Conservation (phyloP, 768 basidiomycete genomes). For the Phylloporus sp. region DNA sequence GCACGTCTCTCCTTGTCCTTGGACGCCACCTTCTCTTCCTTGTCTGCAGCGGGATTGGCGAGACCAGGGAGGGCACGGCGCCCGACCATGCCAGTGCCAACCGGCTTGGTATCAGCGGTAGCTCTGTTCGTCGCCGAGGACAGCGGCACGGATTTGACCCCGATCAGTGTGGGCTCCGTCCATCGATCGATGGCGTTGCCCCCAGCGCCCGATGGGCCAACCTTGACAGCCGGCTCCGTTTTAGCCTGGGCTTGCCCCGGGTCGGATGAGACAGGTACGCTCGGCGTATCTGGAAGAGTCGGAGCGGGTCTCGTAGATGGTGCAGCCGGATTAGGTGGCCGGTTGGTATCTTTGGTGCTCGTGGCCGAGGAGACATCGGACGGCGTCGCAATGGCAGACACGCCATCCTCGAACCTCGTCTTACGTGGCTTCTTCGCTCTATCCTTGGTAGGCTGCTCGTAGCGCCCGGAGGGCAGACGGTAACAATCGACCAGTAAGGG, state of each 20-base stretch:
- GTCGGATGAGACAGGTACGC: not conserved
- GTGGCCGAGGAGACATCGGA: not conserved
- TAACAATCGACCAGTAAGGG: constrained; percentile 14
- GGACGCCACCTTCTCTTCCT: not conserved
- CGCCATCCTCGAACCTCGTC: constrained; percentile 23
- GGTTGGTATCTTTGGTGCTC: not conserved
- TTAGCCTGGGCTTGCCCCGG: not conserved
- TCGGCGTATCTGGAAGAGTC: not conserved
- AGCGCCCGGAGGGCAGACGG: constrained; percentile 5
- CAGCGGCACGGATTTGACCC: constrained; percentile 22
- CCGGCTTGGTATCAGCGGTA: constrained; percentile 7
- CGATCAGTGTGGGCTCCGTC: constrained; percentile 33
- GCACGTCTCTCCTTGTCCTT: constrained; percentile 21
- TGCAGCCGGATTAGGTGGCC: constrained; percentile 1
- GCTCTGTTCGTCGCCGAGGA: not conserved
- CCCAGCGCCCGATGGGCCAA: not conserved
- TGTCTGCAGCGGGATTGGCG: constrained; percentile 13
- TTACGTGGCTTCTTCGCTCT: constrained; percentile 68
- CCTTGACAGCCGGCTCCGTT: constrained; percentile 4
- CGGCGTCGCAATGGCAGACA: not conserved
- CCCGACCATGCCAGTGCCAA: constrained; percentile 31
- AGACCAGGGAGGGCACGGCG: constrained; percentile 44
- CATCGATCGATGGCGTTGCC: constrained; percentile 29
- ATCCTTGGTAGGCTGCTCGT: constrained; percentile 65
- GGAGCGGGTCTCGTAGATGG: constrained; percentile 4